Conservation (phyloP, 129 eudicot species). For the Lactuca sativa region DNA sequence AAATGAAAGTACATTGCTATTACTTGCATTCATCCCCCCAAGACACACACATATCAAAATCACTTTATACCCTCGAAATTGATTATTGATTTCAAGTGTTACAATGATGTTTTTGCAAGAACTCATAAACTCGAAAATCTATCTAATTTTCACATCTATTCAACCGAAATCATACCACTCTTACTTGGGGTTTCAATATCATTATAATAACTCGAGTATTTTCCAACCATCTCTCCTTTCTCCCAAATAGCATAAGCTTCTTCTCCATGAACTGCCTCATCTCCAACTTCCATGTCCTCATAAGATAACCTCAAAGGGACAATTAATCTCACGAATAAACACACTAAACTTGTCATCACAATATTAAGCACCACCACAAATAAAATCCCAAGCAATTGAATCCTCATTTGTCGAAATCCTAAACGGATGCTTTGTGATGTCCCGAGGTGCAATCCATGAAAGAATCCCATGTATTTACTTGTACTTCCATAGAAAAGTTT, state of each 20-base stretch:
- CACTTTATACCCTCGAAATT: background rate
- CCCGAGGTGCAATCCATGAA: conserved; percentile 44
- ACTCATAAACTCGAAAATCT: background rate
- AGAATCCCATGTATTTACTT: conserved; percentile 46
- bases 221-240: conserved; percentile 61
- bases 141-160: conserved; percentile 7
- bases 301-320: conserved; percentile 70
- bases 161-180: conserved; percentile 10
- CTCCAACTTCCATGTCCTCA: conserved; percentile 71
- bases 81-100: background rate
- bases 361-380: conserved; percentile 52
- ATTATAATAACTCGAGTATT: conserved; percentile 41
- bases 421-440: conserved; percentile 23
- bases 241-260: conserved; percentile 81
- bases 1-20: background rate
- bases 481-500: conserved; percentile 45
- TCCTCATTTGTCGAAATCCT: conserved; percentile 62
- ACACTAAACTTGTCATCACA: conserved; percentile 60
- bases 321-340: conserved; percentile 46
- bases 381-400: conserved; percentile 55
- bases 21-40: background rate
- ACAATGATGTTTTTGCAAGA: background rate
- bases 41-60: background rate
- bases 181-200: conserved; percentile 35
- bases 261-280: conserved; percentile 76